Base-by-base conservation (phyloP, 208 protist genomes). In the Leptomonas pyrrhocoris region DNA sequence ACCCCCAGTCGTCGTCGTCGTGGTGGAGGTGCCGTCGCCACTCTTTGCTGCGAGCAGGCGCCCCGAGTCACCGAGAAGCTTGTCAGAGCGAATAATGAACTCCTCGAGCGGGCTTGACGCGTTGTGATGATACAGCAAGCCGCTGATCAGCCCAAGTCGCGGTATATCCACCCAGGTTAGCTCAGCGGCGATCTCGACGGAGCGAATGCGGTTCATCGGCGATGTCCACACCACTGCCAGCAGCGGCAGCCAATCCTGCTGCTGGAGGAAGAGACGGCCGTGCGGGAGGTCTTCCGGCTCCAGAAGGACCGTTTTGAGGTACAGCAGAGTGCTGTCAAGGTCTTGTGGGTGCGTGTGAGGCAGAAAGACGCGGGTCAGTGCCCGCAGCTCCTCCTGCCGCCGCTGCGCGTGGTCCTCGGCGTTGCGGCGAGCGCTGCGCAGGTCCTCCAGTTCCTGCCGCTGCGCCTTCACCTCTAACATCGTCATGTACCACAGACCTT, bases 381-480 rank as follows among this genome's bases (percentile, higher is more conserved):
- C 40, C 18, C 79, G 63, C 57, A 92, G 64, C 40, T 74, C 72
- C 45, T 75, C 65, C 34, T 75, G 65, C 11, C 64, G 46, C 13
- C 43, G n/a, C 36, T 62, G 51, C 15, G 66, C 61, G 23, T 70
- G 28, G 7, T 92, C 84, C 59, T 91, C 84, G n/a, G 83, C 76
- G 30, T 58, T 73, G 36, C 43, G 70, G 21, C 79, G 49, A 9
- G 76, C 77, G 21, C 80, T 42, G 8, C 74, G 63, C 19, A 86
- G 53, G 15, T 93, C 84, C 23, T 73, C 65, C n/a, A 93, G 79
- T 56, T 93, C 87, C 50, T 70, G 67, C 67, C 79, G 65, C 57
- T 82, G 81, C 40, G 90, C 87, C 40, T 80, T 84, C 42, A 88
- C 67, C 72, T 95, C 90, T 12, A 93, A 64, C 74, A 84, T 74